Conservation (phyloP, 768 basidiomycete species). For the Lepiota brunneoincarnata region DNA sequence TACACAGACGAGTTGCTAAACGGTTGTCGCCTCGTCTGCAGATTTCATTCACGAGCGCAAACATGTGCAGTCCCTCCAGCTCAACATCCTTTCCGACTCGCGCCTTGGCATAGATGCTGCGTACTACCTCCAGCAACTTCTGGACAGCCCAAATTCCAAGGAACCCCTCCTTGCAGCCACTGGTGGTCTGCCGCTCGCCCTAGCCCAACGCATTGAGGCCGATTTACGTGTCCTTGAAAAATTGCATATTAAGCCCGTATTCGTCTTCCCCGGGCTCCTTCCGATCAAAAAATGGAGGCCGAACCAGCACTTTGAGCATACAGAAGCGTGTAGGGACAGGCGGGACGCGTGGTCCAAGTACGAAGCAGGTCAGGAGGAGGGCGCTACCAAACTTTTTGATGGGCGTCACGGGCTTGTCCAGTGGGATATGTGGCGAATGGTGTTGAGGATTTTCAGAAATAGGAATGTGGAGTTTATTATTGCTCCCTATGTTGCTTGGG, state of each 20-base stretch:
- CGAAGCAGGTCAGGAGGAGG: slow-evolving; percentile 88
- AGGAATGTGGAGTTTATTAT: slow-evolving; percentile 94
- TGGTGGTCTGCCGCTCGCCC: slow-evolving; percentile 88
- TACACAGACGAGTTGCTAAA: background rate
- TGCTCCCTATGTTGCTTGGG: slow-evolving; percentile 93
- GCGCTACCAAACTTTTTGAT: slow-evolving; percentile 83
- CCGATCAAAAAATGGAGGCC: slow-evolving; percentile 75
- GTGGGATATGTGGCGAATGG: slow-evolving; percentile 94
- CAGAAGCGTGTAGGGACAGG: slow-evolving; percentile 72
- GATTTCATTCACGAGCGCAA: slow-evolving; percentile 87
- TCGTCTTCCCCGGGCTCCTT: slow-evolving; percentile 90
- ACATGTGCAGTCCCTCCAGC: slow-evolving; percentile 78
- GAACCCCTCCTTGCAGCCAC: slow-evolving; percentile 95
- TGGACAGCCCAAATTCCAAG: slow-evolving; percentile 70
- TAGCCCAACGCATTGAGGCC: slow-evolving; percentile 84
- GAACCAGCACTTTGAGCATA: slow-evolving; percentile 52
- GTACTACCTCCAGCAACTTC: slow-evolving; percentile 80
- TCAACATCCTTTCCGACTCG: slow-evolving; percentile 82
- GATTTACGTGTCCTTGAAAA: slow-evolving; percentile 91
- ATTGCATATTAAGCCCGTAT: slow-evolving; percentile 95
- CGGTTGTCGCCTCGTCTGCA: slow-evolving; percentile 28
- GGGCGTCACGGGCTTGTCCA: slow-evolving; percentile 67
- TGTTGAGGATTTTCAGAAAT: slow-evolving; percentile 90
- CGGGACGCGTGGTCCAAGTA: slow-evolving; percentile 92
- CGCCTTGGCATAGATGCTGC: slow-evolving; percentile 97